Evolutionary conservation across 345 rosid genomes (phyloP).

Genomic region (Erucastrum elatum): DNA sequence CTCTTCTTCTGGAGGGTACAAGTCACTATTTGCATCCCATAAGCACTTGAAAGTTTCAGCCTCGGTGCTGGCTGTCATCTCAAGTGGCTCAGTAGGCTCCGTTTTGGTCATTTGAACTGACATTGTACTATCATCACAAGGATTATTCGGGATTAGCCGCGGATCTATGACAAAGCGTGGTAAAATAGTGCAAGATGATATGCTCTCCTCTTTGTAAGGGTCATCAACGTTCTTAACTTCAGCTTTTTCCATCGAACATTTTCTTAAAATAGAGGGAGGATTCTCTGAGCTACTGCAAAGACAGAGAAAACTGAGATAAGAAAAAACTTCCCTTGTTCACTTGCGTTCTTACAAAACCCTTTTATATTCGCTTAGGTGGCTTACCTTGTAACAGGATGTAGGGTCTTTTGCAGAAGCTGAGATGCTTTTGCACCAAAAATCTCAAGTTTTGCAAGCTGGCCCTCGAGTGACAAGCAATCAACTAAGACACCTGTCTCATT

Average conservation of each 20-base stretch:
- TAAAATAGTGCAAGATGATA: slow-evolving; percentile 47
- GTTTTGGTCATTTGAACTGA: slow-evolving; percentile 34
- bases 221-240: slow-evolving; percentile 24
- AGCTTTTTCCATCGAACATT: slow-evolving; percentile 44
- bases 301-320: slow-evolving; percentile 12
- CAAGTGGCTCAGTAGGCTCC: slow-evolving; percentile 33
- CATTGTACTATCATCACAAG: slow-evolving; percentile 30
- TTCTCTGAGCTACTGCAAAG: slow-evolving; percentile 47
- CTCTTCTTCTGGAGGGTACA: slow-evolving; percentile 64
- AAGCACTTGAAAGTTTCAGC: slow-evolving; percentile 40
- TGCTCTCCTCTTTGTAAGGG: slow-evolving; percentile 42
- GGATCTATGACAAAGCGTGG: slow-evolving; percentile 62
- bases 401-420: slow-evolving; percentile 62
- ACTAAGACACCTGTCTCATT: slow-evolving; percentile 47
- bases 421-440: slow-evolving; percentile 69
- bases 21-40: slow-evolving; percentile 61
- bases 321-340: slow-evolving; percentile 11
- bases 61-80: slow-evolving; percentile 29
- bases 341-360: neutral
- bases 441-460: slow-evolving; percentile 75
- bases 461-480: slow-evolving; percentile 70
- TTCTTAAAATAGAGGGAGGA: slow-evolving; percentile 40
- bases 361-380: slow-evolving; percentile 25
- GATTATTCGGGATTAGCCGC: slow-evolving; percentile 42
- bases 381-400: slow-evolving; percentile 57